Base-by-base conservation (phyloP, 495 filamentous ascomycete genomes). In the Filosporella fistucella region DNA sequence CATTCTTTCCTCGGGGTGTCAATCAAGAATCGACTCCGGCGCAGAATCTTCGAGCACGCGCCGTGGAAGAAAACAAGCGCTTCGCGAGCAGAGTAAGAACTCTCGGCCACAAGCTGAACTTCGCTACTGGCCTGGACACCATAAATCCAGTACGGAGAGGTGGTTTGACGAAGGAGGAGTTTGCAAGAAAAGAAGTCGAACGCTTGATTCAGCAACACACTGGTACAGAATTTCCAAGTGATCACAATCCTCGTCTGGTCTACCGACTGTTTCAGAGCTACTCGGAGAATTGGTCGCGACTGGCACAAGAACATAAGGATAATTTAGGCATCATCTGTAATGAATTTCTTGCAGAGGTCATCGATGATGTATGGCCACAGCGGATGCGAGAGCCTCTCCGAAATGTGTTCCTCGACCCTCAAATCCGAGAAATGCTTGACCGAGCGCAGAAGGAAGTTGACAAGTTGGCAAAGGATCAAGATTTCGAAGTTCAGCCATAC, bases 211-310 rank as follows among this genome's bases (percentile, higher is more conserved):
- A 55, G 21, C 64, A 68, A 39, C 66, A 67, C 26, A 58, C 60
- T n/a, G 67, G 67, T 6, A 66, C 65, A 25, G 66, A 68, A 22
- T 66, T 70, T 35, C 66, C 64, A 12, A 65, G 58, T 52, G 66
- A 70, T 42, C 53, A 62, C 1, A 68, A 68, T 32, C 67, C 66
- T 1, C 53, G 66, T 25, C 59, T 64, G 2, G 64, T 67, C 16
- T 70, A 70, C 51, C 64, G 64, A 49, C 55, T 70, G 14, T 70
- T 70, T 53, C 66, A 70, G 34, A 57, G 52, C 35, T 66, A 68
- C 39, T 65, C 61, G 10, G 59, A 64, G 47, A 54, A 62, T 30
- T 70, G 67, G 67, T 54, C 64, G n/a, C 55, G 51, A 43, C 55
- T 70, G 3, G 66, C 67, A 12, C 61, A 66, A 39, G 63, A 70